Percentiles rank a stretch among this genome's conserved stretches.
These are phyloP conservation scores for Cyberlindnera galapagoensis DNA, from an alignment of 805 yeast genomes.

Conservation along the genomic window DNA sequence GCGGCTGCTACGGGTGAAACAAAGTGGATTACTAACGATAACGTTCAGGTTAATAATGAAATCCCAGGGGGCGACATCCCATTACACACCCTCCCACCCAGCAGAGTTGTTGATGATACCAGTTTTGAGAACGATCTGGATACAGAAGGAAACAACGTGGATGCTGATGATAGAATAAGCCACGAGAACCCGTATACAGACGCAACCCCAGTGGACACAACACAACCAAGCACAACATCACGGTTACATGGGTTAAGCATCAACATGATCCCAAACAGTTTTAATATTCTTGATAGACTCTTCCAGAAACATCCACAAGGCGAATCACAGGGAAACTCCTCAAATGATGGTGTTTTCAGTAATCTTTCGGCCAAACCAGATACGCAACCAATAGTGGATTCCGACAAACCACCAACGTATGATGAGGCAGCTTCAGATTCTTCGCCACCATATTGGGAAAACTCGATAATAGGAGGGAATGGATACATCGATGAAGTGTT, in stretches of 20 bases:
- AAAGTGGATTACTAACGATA: too few species aligned
- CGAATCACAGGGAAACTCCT: conserved; percentile 26
- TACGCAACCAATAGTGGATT: conserved; percentile 21
- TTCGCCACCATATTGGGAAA: conserved; percentile 96
- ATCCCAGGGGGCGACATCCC: too few species aligned
- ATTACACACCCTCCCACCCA: too few species aligned
- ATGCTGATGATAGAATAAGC: too few species aligned
- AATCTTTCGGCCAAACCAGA: conserved; percentile 90
- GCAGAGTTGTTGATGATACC: too few species aligned
- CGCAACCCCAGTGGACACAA: background rate
- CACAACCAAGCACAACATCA: background rate
- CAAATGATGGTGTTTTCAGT: conserved; percentile 85
- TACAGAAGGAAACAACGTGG: too few species aligned
- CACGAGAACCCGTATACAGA: too few species aligned
- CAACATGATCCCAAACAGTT: conserved; percentile 27
- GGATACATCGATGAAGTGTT: conserved; percentile 79
- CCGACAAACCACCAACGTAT: conserved; percentile 75
- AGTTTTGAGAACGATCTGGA: too few species aligned
- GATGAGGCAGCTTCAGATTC: conserved; percentile 94
- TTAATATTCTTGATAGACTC: conserved; percentile 33
- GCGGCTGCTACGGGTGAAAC: too few species aligned
- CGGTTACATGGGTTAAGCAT: conserved; percentile 4
- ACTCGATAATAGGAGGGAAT: conserved; percentile 72
- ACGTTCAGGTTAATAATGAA: too few species aligned
- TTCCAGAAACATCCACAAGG: conserved; percentile 20